Evolutionary conservation across 2,329 filamentous ascomycete species (phyloP).

Genomic region (Aspergillus novoparasiticus): DNA sequence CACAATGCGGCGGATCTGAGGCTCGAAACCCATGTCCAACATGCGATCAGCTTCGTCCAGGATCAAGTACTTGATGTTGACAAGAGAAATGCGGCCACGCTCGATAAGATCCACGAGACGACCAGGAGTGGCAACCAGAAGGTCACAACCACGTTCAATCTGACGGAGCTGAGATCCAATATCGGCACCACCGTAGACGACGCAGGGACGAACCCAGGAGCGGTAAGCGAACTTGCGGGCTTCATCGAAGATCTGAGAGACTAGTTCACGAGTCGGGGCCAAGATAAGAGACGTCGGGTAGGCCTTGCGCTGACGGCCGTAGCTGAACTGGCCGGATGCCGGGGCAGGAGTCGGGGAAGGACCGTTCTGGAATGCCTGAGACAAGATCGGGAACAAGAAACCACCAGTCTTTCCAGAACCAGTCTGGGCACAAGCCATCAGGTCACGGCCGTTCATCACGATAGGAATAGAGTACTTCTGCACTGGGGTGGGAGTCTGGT

Average conservation of each 20-base stretch:
- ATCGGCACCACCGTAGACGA: slow-evolving; percentile 98
- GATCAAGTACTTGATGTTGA: slow-evolving; percentile 99
- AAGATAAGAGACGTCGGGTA: slow-evolving; percentile 95
- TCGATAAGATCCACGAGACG: slow-evolving; percentile 98
- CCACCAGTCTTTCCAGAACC: slow-evolving; percentile 99
- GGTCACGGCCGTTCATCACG: slow-evolving; percentile 94
- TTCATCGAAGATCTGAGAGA: slow-evolving; percentile 98
- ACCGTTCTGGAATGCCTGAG: slow-evolving; percentile 91
- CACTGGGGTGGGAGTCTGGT: slow-evolving; percentile 94
- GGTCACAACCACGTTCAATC: slow-evolving; percentile 96
- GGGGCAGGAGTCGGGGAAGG: slow-evolving; percentile 69
- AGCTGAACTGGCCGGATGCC: slow-evolving; percentile 65
- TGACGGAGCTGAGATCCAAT: slow-evolving; percentile 97
- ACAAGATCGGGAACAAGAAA: slow-evolving; percentile 98
- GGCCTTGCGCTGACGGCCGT: slow-evolving; percentile 93
- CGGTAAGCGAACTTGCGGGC: slow-evolving; percentile 97
- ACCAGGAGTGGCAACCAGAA: slow-evolving; percentile 94
- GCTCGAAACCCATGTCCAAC: slow-evolving; percentile 99
- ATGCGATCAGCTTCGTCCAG: slow-evolving; percentile 99
- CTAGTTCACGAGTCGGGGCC: slow-evolving; percentile 95
- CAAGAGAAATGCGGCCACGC: slow-evolving; percentile 94
- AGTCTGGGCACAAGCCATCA: slow-evolving; percentile 99
- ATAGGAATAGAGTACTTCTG: slow-evolving; percentile 99
- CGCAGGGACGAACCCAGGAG: slow-evolving; percentile 97
- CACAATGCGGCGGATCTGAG: slow-evolving; percentile 97